Evolutionary conservation across 495 filamentous ascomycete species (phyloP).

Genomic region (Hyaloscypha variabilis): DNA sequence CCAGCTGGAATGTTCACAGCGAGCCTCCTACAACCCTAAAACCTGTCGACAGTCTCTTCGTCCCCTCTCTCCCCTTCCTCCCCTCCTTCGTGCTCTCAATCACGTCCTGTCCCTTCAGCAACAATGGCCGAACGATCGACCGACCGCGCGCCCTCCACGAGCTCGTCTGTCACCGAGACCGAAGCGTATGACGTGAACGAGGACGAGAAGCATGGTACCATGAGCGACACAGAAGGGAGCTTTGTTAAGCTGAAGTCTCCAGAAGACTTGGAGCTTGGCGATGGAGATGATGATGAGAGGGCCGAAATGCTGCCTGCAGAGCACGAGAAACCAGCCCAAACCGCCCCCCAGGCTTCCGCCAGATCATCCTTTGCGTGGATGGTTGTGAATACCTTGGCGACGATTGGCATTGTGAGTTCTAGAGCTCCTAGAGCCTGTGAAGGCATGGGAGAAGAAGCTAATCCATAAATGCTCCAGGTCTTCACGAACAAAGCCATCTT

Average conservation of each 20-base stretch:
- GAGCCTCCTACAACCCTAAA: neutral
- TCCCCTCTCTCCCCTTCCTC: neutral
- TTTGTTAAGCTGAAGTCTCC: conserved; percentile 23
- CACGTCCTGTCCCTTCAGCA: conserved; percentile 10
- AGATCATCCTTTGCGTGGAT: conserved; percentile 53
- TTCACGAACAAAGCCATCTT: conserved; percentile 81
- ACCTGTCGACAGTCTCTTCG: neutral
- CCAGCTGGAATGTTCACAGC: neutral
- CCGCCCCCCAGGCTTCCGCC: conserved; percentile 17
- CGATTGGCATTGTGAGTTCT: conserved; percentile 59
- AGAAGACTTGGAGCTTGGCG: conserved; percentile 24
- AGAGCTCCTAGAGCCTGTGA: neutral
- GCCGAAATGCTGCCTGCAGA: conserved; percentile 25
- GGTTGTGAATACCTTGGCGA: conserved; percentile 60
- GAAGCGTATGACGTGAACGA: conserved; percentile 24
- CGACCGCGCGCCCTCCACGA: conserved; percentile 36
- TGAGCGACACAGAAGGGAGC: conserved; percentile 18
- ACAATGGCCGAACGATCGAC: conserved; percentile 27
- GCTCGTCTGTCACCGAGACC: conserved; percentile 41
- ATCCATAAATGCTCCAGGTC: conserved; percentile 48
- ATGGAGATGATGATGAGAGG: conserved; percentile 33
- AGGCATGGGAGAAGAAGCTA: conserved; percentile 1
- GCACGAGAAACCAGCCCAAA: conserved; percentile 12
- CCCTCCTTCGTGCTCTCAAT: conserved; percentile 4
- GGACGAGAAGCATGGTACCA: conserved; percentile 23